phyloP scores from a whole-genome alignment of 139 green algal genomes.

The Chlorella sp. region DNA sequence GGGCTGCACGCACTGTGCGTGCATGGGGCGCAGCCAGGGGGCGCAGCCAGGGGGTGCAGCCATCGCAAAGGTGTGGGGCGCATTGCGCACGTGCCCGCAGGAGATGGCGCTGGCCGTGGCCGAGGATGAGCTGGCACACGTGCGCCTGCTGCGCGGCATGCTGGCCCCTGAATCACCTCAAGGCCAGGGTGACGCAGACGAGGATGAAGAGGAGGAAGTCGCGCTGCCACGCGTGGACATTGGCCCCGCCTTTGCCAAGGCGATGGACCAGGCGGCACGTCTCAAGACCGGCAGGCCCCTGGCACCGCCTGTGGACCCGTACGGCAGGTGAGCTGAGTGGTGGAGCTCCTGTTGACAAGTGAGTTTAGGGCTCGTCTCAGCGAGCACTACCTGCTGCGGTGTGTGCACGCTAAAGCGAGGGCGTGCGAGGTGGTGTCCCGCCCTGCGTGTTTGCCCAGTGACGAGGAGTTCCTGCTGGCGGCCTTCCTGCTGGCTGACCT shows the following conservation, averaged over 20 bases:
- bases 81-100: no score
- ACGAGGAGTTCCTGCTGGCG: background rate
- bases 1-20: no score
- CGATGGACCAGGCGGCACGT: background rate
- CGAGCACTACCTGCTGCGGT: background rate
- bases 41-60: no score
- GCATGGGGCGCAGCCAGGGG: no score
- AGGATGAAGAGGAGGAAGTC: background rate
- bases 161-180: background rate
- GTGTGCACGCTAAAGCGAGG: background rate
- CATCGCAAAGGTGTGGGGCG: no score
- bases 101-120: background rate
- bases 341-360: background rate
- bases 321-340: background rate
- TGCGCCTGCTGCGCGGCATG: background rate
- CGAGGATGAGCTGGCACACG: background rate
- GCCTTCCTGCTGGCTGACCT: slow-evolving; percentile 1
- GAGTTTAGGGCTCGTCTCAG: background rate
- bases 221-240: background rate
- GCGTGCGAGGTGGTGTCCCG: background rate
- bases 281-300: background rate
- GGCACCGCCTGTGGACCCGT: background rate
- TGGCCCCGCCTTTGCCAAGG: background rate
- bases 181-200: background rate
- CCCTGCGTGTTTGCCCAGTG: background rate